phyloP scores from a whole-genome alignment of 179 eudicot genomes.

The Corrigiola litoralis region DNA sequence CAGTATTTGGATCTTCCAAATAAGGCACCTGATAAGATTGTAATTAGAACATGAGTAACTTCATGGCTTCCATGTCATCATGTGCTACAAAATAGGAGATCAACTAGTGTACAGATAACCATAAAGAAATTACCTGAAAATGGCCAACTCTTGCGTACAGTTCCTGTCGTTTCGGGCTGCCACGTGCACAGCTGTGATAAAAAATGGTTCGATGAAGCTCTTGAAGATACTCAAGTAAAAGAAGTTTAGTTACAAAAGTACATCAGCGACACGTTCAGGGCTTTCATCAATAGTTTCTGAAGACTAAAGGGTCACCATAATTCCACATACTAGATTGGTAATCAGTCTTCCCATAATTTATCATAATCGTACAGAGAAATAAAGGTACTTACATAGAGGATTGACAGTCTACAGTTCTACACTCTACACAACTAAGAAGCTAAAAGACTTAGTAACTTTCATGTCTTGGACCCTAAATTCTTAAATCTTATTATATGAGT shows the following conservation, averaged over 20 bases:
- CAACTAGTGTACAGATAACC: neutral
- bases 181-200: slow-evolving; percentile 84
- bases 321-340: neutral
- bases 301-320: neutral
- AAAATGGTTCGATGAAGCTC: neutral
- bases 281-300: neutral
- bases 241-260: neutral
- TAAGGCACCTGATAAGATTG: slow-evolving; percentile 63
- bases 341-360: neutral
- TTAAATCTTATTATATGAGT: too few relatives aligned
- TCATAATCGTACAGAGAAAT: neutral
- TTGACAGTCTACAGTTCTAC: neutral
- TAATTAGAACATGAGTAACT: neutral
- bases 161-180: slow-evolving; percentile 88
- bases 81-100: neutral
- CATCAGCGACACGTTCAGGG: neutral
- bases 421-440: too few relatives aligned
- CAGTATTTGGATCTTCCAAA: slow-evolving; percentile 93
- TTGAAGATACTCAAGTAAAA: neutral
- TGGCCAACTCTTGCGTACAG: slow-evolving; percentile 67
- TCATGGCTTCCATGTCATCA: neutral
- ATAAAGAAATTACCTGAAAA: slow-evolving; percentile 58
- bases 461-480: too few relatives aligned
- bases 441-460: too few relatives aligned
- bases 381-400: neutral